Evolutionary conservation across 2,329 filamentous ascomycete genomes (phyloP), one percentile per base, ranked within the genome.

Genomic region (Calonectria fujianensis): DNA sequence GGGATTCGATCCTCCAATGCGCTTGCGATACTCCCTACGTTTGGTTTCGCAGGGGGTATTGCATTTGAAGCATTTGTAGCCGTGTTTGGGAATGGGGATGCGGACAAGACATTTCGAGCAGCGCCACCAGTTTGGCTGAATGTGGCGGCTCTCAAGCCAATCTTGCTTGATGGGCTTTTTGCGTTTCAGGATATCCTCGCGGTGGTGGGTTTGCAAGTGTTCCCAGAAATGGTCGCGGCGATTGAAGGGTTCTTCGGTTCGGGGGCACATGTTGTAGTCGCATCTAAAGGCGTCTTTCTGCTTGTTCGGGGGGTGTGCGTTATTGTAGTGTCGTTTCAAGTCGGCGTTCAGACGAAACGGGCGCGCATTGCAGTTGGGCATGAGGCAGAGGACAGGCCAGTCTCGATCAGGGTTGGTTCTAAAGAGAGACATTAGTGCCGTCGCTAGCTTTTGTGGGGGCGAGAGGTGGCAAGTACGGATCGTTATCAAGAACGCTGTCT

Each of bases 211-310:
- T 41, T 90, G 87, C 52, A 90, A 85, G 80, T 92, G 90, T 70
- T 91, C 89, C 50, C 90, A 86, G 79, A 87, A 90, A 82, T 92
- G 90, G 76, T 92, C 90, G 29, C 88, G 86, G 32, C 90, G 87
- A 76, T 85, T 84, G 78, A 92, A 91, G 1, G 89, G 87, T 2
- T 86, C 82, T 7, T 80, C 79, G 32, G 82, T 83, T 10, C 90
- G 87, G 37, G 80, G 71, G 79, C 90, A 91, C 66, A 81, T 84
- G 24, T 83, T 80, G 77, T 91, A 91, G 84, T 91, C 90, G 82
- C 90, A 92, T 27, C 79, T 81, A 77, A 85, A 90, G n/a, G 84
- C 80, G 13, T 85, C 83, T 75, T 88, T 89, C 16, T 37, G 57
- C 65, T 85, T 78, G 20, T 82, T 81, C 1, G 84, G 83, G 16